A percentile compares a stretch with the other conserved stretches of the same genome.
Conservation (phyloP, 2,329 filamentous ascomycete species). For the Neofusicoccum laricinum region DNA sequence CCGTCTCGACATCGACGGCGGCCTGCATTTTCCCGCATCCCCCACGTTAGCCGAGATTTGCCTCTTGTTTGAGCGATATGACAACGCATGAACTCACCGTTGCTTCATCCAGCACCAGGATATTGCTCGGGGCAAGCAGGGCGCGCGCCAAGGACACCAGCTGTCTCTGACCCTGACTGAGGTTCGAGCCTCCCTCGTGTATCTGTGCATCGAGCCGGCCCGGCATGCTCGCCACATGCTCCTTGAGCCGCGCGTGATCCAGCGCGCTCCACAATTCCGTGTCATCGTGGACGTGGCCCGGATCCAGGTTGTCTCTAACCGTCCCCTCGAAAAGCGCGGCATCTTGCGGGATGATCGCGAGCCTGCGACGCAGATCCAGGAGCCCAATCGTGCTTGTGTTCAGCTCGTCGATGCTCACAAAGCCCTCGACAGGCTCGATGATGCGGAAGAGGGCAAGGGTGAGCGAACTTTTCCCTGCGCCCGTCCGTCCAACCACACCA, state of each 20-base stretch:
- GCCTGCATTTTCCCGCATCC: constrained; percentile 41
- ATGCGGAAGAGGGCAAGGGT: constrained; percentile 93
- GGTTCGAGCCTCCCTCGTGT: constrained; percentile 93
- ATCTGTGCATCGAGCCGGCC: constrained; percentile 87
- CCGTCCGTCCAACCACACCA: constrained; percentile 92
- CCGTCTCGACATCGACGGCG: constrained; percentile 68
- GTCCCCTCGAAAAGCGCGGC: constrained; percentile 93
- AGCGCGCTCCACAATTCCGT: constrained; percentile 95
- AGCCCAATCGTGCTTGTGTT: constrained; percentile 90
- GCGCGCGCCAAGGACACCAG: constrained; percentile 91
- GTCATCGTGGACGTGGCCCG: constrained; percentile 91
- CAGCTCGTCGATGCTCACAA: constrained; percentile 84
- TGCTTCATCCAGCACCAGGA: constrained; percentile 93
- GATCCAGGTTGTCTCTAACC: constrained; percentile 92
- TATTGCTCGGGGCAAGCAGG: constrained; percentile 92
- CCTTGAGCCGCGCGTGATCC: constrained; percentile 90
- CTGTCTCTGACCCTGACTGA: constrained; percentile 93
- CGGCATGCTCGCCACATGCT: constrained; percentile 81
- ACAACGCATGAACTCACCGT: constrained; percentile 57
- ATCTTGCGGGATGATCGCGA: constrained; percentile 97
- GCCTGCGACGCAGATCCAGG: constrained; percentile 78
- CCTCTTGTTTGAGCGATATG: not conserved
- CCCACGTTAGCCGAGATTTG: constrained; percentile 9
- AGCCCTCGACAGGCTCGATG: constrained; percentile 79
- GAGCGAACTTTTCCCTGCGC: constrained; percentile 91